Base-by-base conservation (phyloP, 345 rosid genomes). In the Aquilaria malaccensis region DNA sequence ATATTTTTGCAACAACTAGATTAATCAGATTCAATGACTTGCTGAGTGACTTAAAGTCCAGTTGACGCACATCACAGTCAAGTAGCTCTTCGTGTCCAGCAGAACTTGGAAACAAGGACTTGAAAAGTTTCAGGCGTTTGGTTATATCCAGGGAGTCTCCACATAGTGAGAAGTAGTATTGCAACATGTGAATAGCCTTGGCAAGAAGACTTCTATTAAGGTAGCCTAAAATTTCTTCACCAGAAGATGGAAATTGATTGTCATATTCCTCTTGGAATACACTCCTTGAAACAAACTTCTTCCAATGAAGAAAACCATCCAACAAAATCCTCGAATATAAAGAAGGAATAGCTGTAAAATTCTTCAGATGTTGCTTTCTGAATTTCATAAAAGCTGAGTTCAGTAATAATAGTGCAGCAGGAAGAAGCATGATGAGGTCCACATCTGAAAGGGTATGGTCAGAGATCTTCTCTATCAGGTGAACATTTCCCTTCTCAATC, bases 181-280 rank as follows among this genome's bases (percentile, higher is more conserved):
- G 79, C 65, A 94, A 75, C 96, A 90, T 77, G 45, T 56, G 67
- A 64, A 88, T 65, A 48, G 95, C 83, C 77, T 83, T 84, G 55
- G 89, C 89, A 66, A 90, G 89, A 72, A 78, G 76, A 75, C 92
- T 89, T 55, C 65, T 76, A 67, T 83, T 70, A 63, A 79, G 77
- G 68, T 79, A 76, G 67, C 64, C 60, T 59, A 81, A 70, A 66
- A 90, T 73, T 45, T 83, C 86, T 59, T 78, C 87, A 48, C 59
- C 53, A 22, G 89, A 76, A 15, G 80, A 76, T 50, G 82, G 71
- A 48, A 75, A 61, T 60, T 72, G 58, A 49, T 74, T 74, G n/a
- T 71, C 84, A 74, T 62, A 76, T 46, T 80, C 83, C 67, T 93
- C 96, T 67, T 69, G 71, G 77, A 93, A 84, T 59, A 75, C 66